These are phyloP conservation scores for Lactuca saligna DNA, from an alignment of 129 eudicot genomes.

Conservation along the genomic window DNA sequence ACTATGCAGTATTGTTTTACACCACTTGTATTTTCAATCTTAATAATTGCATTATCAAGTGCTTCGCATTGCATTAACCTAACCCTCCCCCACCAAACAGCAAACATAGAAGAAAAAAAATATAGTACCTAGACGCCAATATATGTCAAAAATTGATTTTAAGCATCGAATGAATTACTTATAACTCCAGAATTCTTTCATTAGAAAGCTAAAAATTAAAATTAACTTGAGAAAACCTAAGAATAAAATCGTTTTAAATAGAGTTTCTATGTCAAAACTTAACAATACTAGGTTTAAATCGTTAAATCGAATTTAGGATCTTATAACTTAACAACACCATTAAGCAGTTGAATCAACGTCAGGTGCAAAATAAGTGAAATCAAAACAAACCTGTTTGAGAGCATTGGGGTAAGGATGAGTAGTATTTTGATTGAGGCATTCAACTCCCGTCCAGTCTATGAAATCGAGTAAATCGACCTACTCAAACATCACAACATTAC, in stretches of 20 bases:
- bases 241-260: not conserved
- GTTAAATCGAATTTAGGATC: not conserved
- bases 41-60: not conserved
- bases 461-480: constrained; percentile 89
- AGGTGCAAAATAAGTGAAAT: not conserved
- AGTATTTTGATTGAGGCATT: constrained; percentile 85
- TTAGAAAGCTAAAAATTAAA: not conserved
- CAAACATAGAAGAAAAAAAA: no score
- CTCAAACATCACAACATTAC: not conserved
- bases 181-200: constrained; percentile 7
- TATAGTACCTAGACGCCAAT: not conserved
- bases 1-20: not conserved
- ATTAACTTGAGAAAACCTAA: not conserved
- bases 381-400: constrained; percentile 64
- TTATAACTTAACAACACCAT: not conserved
- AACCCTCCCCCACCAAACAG: no score
- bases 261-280: not conserved
- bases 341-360: no score
- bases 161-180: not conserved
- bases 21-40: not conserved
- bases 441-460: constrained; percentile 90
- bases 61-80: not conserved
- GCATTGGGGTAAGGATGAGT: constrained; percentile 63
- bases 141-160: not conserved
- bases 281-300: constrained; percentile 5